phyloP scores from a whole-genome alignment of 2,329 filamentous ascomycete species.

The Diaporthe eres region DNA sequence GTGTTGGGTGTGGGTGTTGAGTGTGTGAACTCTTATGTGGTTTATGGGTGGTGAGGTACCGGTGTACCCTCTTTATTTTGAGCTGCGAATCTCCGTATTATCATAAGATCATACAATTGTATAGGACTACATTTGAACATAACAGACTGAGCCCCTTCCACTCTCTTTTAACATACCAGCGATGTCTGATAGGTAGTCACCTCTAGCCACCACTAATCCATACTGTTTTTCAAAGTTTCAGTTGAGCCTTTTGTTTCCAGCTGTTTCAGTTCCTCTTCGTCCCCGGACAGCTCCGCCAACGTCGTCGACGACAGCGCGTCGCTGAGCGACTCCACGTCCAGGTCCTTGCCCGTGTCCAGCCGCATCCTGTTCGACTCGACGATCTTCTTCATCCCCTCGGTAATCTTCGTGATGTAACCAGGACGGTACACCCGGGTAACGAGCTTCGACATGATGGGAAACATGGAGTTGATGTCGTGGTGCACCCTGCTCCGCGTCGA shows the following conservation, averaged over 20 bases:
- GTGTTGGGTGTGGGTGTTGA: too few relatives aligned
- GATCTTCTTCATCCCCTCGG: background rate
- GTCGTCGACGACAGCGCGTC: background rate
- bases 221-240: background rate
- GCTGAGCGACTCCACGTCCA: background rate
- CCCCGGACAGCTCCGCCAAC: background rate
- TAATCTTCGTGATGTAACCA: background rate
- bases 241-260: background rate
- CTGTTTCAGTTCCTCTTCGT: background rate
- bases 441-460: background rate
- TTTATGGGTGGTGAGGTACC: too few relatives aligned
- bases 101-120: too few relatives aligned
- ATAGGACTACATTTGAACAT: too few relatives aligned
- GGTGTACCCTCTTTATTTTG: too few relatives aligned
- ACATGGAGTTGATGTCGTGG: background rate
- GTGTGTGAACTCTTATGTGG: too few relatives aligned
- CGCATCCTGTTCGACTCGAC: background rate
- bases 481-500: background rate
- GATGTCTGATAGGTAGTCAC: too few relatives aligned
- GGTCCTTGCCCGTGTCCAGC: background rate
- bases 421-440: background rate
- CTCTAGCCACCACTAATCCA: background rate
- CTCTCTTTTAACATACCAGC: too few relatives aligned
- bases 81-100: too few relatives aligned
- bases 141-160: too few relatives aligned